Base-by-base conservation (phyloP, 1,284 basidiomycete species). In the Afroboletus lepidellus region DNA sequence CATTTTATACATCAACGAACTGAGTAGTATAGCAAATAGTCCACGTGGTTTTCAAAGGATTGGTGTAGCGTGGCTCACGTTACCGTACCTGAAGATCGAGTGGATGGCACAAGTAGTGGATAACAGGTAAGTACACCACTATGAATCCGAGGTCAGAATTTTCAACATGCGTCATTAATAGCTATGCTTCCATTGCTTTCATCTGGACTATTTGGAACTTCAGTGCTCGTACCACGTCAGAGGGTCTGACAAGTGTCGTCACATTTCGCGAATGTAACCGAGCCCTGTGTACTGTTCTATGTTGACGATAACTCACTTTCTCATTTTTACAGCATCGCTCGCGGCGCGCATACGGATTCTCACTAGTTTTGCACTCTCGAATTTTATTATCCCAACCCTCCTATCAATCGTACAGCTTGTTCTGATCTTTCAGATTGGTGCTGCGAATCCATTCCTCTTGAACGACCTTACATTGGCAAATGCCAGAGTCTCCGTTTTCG, bases 401-500 rank as follows among this genome's bases (percentile, higher is more conserved):
- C 20, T 59, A 8, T 63, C 61, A 6, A 48, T 65, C 23, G 47
- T 46, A 5, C 56, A 61, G 25, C 50, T 62, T 8, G 21, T 41
- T 5, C 25, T 59, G 3, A 21, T 56, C 8, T 59, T 61, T 33
- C 48, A 41, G 39, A 5, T 27, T 3, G 43, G 42, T n/a, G 32
- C 12, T 18, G 7, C 30, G 5, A 20, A 52, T 16, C 6, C 44
- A 2, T 18, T 45, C 41, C 20, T 36, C 1, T 13, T 60, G 32
- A 58, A 55, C 18, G 42, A 39, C 8, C 20, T 60, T n/a, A 36
- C 41, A 8, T 20, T 51, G 3, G 59, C 51, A 23, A 61, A 61
- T 42, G 52, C 56, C 21, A 59, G 54, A 44, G 16, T 66, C n/a
- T 50, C 62, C 24, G 56, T 64, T 45, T 57, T 64, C n/a, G 64